These are phyloP conservation scores for Dendrobium officinale DNA, from an alignment of 106 monocot species.

Conservation along the genomic window DNA sequence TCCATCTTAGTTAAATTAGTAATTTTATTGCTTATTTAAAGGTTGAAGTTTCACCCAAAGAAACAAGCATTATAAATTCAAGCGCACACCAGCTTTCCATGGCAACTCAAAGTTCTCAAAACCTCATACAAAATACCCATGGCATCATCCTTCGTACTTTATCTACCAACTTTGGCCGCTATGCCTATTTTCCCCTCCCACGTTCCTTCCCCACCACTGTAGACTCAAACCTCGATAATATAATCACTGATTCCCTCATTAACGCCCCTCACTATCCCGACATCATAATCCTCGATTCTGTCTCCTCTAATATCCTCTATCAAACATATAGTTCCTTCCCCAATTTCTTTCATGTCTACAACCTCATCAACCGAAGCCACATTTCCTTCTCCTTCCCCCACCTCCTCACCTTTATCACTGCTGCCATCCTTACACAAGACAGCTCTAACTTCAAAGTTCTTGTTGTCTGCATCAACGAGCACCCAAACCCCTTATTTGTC, in stretches of 20 bases:
- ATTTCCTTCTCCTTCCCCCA: not conserved
- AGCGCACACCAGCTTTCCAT: too few species aligned
- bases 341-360: not conserved
- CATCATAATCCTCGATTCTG: not conserved
- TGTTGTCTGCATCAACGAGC: not conserved
- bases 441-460: not conserved
- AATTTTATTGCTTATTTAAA: too few species aligned
- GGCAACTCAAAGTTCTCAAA: too few species aligned
- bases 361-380: not conserved
- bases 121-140: too few species aligned
- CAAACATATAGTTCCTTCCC: not conserved
- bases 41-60: too few species aligned
- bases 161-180: too few species aligned
- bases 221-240: too few species aligned
- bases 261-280: not conserved
- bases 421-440: not conserved
- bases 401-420: not conserved
- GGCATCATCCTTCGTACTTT: too few species aligned
- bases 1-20: too few species aligned
- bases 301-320: not conserved
- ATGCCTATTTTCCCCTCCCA: too few species aligned
- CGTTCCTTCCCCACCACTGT: too few species aligned
- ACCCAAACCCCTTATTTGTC: not conserved
- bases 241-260: not conserved
- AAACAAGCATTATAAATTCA: too few species aligned